These are phyloP conservation scores for Anthracocystis walkeri DNA, from an alignment of 1,284 basidiomycete species.

Conservation along the genomic window DNA sequence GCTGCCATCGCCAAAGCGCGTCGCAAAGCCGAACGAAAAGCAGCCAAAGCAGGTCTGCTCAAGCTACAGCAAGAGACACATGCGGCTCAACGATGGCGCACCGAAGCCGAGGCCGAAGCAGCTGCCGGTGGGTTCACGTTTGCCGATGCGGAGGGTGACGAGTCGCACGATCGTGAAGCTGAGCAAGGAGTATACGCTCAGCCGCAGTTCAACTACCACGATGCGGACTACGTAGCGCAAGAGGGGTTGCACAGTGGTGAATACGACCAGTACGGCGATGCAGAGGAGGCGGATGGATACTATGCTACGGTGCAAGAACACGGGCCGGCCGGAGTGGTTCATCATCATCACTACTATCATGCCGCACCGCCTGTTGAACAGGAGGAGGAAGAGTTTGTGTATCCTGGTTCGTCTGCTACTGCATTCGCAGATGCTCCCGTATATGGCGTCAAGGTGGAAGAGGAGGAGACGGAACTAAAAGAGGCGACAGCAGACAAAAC, in stretches of 20 bases:
- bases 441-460: neutral
- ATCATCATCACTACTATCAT: conserved; percentile 64
- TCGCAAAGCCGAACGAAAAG: conserved; percentile 56
- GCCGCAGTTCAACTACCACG: conserved; percentile 26
- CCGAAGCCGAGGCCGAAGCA: conserved; percentile 62
- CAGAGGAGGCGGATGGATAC: conserved; percentile 29
- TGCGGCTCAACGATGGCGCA: conserved; percentile 31
- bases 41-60: conserved; percentile 55
- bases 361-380: conserved; percentile 11
- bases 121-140: conserved; percentile 58
- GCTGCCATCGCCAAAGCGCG: conserved; percentile 60
- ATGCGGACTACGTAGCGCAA: conserved; percentile 13
- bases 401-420: neutral
- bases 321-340: conserved; percentile 44
- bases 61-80: conserved; percentile 45
- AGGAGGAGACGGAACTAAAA: neutral
- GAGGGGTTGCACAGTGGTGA: conserved; percentile 7
- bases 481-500: conserved; percentile 15
- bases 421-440: neutral
- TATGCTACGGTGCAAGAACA: conserved; percentile 42
- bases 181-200: neutral
- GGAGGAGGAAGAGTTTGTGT: conserved; percentile 15
- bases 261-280: conserved; percentile 44
- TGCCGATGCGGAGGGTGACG: conserved; percentile 26
- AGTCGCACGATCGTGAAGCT: conserved; percentile 7